Evolutionary conservation across 805 yeast species (phyloP).

Genomic region (Kodamaea kaohsiungensis): DNA sequence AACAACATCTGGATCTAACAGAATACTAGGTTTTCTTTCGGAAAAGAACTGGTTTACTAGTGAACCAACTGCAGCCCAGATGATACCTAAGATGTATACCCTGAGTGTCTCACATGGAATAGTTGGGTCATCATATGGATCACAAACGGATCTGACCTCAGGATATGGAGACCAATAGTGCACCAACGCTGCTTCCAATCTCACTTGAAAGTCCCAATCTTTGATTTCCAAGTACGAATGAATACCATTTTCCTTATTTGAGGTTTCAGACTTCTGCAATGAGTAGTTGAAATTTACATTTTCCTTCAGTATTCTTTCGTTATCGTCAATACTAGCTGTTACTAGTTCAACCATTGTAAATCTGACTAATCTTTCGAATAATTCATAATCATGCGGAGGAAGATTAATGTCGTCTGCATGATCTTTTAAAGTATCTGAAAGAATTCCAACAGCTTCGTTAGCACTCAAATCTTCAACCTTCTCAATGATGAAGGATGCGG

Average conservation of each 20-base stretch:
- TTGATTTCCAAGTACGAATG: constrained; percentile 7
- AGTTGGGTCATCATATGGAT: constrained; percentile 52
- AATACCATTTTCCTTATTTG: not conserved
- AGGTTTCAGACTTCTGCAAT: too few relatives aligned
- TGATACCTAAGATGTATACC: constrained; percentile 52
- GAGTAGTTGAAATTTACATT: too few relatives aligned
- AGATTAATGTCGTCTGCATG: constrained; percentile 52
- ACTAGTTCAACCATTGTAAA: not conserved
- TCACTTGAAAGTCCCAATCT: constrained; percentile 38
- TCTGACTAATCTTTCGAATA: constrained; percentile 24
- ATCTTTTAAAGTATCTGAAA: constrained; percentile 38
- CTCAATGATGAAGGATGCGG: constrained; percentile 29
- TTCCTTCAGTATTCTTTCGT: too few relatives aligned
- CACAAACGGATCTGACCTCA: constrained; percentile 39
- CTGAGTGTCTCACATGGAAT: constrained; percentile 54
- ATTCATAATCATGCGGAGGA: constrained; percentile 36
- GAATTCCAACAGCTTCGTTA: constrained; percentile 42
- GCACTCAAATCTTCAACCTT: constrained; percentile 31
- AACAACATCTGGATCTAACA: constrained; percentile 42
- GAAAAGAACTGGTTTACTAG: constrained; percentile 57
- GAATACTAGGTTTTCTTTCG: constrained; percentile 52
- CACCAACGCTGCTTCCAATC: constrained; percentile 39
- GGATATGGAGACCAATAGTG: constrained; percentile 44
- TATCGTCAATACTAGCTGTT: too few relatives aligned
- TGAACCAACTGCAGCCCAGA: constrained; percentile 54